Base-by-base conservation (phyloP, 345 rosid genomes). In the Luvunga scandens region DNA sequence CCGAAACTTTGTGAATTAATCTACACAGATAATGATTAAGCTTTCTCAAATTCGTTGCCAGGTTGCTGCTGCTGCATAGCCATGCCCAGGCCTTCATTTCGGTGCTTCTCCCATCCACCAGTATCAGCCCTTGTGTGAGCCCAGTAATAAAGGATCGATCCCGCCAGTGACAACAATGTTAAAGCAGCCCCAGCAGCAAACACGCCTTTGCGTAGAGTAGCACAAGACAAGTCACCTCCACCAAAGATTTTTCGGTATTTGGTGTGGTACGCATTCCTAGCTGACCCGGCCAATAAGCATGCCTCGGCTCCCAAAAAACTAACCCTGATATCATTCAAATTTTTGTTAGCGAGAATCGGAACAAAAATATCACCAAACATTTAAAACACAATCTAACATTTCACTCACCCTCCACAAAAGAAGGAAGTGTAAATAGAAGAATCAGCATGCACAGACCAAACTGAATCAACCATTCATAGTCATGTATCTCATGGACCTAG, bases 21-120 rank as follows among this genome's bases (percentile, higher is more conserved):
- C 81, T 7, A 57, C 53, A 13, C 76, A 53, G 64, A 66, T 65
- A 9, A 42, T 6, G 27, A 68, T 39, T 85, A 90, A 61, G 71
- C 92, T 78, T 93, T 91, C 76, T 79, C 85, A 53, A 83, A 86
- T 39, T 89, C 95, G 28, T 87, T 60, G 55, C 75, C 31, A 13
- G 83, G 90, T 31, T 78, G 92, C 39, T 83, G 89, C 67, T 77
- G 86, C 76, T 77, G 84, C 69, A 87, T 48, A 36, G 92, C 76
- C 89, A 93, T 80, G 76, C 89, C 92, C 71, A 90, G 36, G n/a
- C 94, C 98, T 75, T 92, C 99, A 36, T 88, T 92, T 34, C 64
- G 90, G 81, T 95, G 99, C 81, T 92, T 95, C 87, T 88, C 86
- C 99, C 99, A 93, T 68, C 98, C 98, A 53, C 98, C 99, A 1